Conservation (phyloP, 108 stramenopile genomes). For the Nitzschia sp. region DNA sequence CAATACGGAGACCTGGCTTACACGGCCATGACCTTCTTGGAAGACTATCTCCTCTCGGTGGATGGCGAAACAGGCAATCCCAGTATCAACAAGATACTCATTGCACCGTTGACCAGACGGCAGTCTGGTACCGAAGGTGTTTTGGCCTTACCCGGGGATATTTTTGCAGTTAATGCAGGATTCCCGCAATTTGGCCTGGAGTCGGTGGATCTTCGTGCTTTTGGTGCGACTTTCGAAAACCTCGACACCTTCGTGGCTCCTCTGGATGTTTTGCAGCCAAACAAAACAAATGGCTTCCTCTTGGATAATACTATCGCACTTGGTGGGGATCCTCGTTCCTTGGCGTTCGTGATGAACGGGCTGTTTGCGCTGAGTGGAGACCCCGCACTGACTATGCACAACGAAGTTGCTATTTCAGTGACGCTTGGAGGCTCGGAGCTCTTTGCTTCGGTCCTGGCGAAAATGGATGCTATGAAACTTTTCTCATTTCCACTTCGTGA, state of each 20-base stretch:
- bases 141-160: slow-evolving; percentile 25
- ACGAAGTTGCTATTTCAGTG: slow-evolving; percentile 18
- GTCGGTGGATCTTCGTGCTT: slow-evolving; percentile 54
- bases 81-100: slow-evolving; percentile 21
- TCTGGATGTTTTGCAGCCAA: slow-evolving; percentile 51
- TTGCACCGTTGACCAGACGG: slow-evolving; percentile 24
- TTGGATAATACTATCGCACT: slow-evolving; percentile 61
- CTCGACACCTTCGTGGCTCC: slow-evolving; percentile 64
- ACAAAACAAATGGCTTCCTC: slow-evolving; percentile 36
- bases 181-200: slow-evolving; percentile 62
- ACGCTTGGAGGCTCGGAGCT: not conserved
- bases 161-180: slow-evolving; percentile 40
- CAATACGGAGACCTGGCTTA: slow-evolving; percentile 32
- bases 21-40: slow-evolving; percentile 14
- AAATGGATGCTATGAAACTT: slow-evolving; percentile 40
- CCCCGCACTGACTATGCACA: slow-evolving; percentile 1
- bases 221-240: slow-evolving; percentile 56
- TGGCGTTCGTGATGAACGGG: slow-evolving; percentile 34
- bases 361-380: slow-evolving; percentile 48
- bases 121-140: slow-evolving; percentile 34
- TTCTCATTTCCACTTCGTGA: slow-evolving; percentile 58
- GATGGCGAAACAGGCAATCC: too few relatives aligned
- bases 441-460: slow-evolving; percentile 28
- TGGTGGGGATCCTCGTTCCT: slow-evolving; percentile 45
- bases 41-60: slow-evolving; percentile 15